Percentiles rank a stretch among this genome's conserved stretches.
Conservation (phyloP, 805 yeast species). For the Candida jianshihensis region DNA sequence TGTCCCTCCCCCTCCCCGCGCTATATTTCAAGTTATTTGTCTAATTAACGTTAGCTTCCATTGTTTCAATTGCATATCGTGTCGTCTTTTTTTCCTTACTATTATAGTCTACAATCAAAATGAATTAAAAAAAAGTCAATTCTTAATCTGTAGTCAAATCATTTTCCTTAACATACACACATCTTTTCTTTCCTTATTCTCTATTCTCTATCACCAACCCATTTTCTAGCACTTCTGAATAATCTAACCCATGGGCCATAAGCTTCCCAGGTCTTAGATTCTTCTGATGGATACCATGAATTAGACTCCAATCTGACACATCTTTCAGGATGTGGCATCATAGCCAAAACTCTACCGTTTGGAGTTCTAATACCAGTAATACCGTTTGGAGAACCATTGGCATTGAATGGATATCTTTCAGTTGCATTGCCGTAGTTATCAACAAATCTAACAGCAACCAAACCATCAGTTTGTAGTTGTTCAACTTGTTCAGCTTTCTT, state of each 20-base stretch:
- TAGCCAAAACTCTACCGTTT: conserved; percentile 90
- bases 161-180: too few relatives aligned
- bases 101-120: background rate
- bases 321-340: conserved; percentile 99
- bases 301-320: conserved; percentile 81
- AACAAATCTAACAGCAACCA: conserved; percentile 70
- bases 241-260: conserved; percentile 94
- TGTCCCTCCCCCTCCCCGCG: background rate
- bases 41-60: too few relatives aligned
- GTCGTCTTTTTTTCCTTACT: background rate
- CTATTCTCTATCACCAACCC: conserved; percentile 53
- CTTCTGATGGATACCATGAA: conserved; percentile 79
- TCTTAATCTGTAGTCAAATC: too few relatives aligned
- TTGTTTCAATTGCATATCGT: too few relatives aligned
- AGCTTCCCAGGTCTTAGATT: conserved; percentile 58
- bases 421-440: conserved; percentile 88
- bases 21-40: too few relatives aligned
- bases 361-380: conserved; percentile 87
- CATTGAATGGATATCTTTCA: conserved; percentile 84
- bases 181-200: too few relatives aligned
- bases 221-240: conserved; percentile 86
- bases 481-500: conserved; percentile 36
- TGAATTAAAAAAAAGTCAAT: background rate
- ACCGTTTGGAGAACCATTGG: conserved; percentile 92
- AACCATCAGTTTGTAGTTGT: conserved; percentile 42